These are phyloP conservation scores for Nicotiana undulata DNA, from an alignment of 257 asterid genomes.

Conservation along the genomic window DNA sequence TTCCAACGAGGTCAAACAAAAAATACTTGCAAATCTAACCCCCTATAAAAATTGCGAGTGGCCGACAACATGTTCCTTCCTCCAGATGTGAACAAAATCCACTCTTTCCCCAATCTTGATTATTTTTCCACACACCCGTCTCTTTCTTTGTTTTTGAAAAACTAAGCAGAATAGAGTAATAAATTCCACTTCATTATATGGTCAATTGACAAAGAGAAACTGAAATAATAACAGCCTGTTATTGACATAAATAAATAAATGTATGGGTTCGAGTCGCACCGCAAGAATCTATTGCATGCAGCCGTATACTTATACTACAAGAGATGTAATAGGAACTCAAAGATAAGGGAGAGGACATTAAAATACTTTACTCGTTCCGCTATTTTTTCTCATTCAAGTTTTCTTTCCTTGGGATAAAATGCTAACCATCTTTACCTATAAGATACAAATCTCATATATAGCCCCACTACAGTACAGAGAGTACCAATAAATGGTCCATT, in stretches of 20 bases:
- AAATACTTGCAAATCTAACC: slow-evolving; percentile 6
- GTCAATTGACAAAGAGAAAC: too few species aligned
- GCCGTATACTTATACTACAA: too few species aligned
- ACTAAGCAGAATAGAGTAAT: neutral
- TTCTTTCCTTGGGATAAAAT: slow-evolving; percentile 32
- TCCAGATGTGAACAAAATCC: slow-evolving; percentile 54
- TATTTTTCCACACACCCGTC: slow-evolving; percentile 22
- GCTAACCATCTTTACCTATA: slow-evolving; percentile 42
- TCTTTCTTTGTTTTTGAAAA: slow-evolving; percentile 21
- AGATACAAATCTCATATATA: slow-evolving; percentile 17
- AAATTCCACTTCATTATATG: neutral
- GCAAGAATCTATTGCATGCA: too few species aligned
- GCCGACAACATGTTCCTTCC: slow-evolving; percentile 50
- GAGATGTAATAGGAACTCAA: too few species aligned
- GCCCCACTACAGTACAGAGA: slow-evolving; percentile 13
- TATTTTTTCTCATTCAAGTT: neutral
- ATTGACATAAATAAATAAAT: neutral
- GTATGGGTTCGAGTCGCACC: too few species aligned
- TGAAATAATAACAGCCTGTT: neutral
- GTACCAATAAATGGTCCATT: slow-evolving; percentile 9
- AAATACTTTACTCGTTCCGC: neutral
- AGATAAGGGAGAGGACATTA: neutral
- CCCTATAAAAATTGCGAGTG: slow-evolving; percentile 21
- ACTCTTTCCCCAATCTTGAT: slow-evolving; percentile 14
- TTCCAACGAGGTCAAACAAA: slow-evolving; percentile 34